Evolutionary conservation across 169 alveolate genomes (phyloP), one percentile per base, ranked within the genome.

Genomic region (Plasmodium gonderi): DNA sequence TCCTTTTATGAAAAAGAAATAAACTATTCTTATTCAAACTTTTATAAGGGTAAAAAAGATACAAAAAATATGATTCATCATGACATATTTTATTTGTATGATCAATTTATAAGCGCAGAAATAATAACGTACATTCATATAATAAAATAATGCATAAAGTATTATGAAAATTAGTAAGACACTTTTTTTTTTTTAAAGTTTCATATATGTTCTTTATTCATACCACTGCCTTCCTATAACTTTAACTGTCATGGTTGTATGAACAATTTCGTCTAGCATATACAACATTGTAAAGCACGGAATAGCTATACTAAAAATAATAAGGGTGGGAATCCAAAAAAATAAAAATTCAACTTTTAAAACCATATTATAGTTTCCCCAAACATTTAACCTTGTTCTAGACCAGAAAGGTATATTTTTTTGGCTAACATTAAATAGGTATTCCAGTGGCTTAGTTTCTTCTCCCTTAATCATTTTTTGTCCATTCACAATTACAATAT

Each of bases 201-300:
- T 11, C 29, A 3, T 33, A 36, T 75, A 65, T 38, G 20, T 65
- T 54, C 79, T 75, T 31, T 36, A 12, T 42, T 85, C 60, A 14
- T 87, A 95, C 98, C 98, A 97, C 85, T 97, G 98, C 51, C 97
- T 90, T 60, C 98, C 98, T 36, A 96, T 95, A 72, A 96, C 98
- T 78, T 97, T 97, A 14, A 97, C 98, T 9, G 98, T 97, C 98
- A 97, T 97, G 2, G 98, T 93, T 47, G 97, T 96, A 91, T 95
- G 95, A 20, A 97, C 96, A 9, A 97, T 95, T 78, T 97, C 98
- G 92, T 97, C 98, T 81, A 85, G 68, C 97, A 96, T 96, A 91
- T 96, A 97, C 80, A 96, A 91, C 97, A 97, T 96, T 20, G 98
- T 96, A 81, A 94, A 96, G 80, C 97, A 95, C n/a, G 98, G 98